These are phyloP conservation scores for Carallia brachiata DNA, from an alignment of 345 rosid species.

Conservation along the genomic window DNA sequence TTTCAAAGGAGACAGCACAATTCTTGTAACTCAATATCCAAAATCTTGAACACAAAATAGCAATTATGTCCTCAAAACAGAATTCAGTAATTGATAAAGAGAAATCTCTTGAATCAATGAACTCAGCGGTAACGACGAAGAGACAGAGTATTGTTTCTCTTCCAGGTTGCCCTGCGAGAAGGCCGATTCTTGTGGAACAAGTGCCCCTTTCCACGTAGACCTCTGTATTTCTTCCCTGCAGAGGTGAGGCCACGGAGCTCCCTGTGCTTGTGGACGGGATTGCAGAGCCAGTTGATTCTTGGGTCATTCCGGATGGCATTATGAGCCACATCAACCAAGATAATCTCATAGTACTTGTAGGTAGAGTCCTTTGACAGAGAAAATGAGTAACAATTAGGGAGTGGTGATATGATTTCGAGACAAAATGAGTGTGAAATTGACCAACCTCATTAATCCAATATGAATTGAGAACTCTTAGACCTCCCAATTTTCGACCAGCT, in stretches of 20 bases:
- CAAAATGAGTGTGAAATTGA: background rate
- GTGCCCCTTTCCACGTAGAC: conserved; percentile 91
- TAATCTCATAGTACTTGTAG: conserved; percentile 88
- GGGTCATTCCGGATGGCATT: conserved; percentile 81
- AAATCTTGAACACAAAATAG: conserved; percentile 5
- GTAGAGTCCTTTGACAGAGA: conserved; percentile 66
- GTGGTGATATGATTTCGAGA: background rate
- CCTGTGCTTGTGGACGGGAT: conserved; percentile 96
- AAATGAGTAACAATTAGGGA: background rate
- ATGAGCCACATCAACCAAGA: conserved; percentile 84
- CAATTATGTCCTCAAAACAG: background rate
- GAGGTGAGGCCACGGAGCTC: conserved; percentile 96
- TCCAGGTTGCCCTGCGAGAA: conserved; percentile 97
- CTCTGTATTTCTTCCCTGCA: conserved; percentile 93
- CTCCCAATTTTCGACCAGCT: conserved; percentile 88
- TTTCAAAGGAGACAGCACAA: background rate
- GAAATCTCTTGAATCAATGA: conserved; percentile 11
- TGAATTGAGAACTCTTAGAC: conserved; percentile 85
- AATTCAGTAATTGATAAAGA: background rate
- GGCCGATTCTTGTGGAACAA: conserved; percentile 84
- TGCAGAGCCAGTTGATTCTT: conserved; percentile 91
- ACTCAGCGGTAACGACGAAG: conserved; percentile 86
- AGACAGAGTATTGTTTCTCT: conserved; percentile 81
- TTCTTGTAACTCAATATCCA: background rate
- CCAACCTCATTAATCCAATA: conserved; percentile 96